These are phyloP conservation scores for Fusarium protoensiforme DNA, from an alignment of 2,329 filamentous ascomycete genomes.

Conservation along the genomic window DNA sequence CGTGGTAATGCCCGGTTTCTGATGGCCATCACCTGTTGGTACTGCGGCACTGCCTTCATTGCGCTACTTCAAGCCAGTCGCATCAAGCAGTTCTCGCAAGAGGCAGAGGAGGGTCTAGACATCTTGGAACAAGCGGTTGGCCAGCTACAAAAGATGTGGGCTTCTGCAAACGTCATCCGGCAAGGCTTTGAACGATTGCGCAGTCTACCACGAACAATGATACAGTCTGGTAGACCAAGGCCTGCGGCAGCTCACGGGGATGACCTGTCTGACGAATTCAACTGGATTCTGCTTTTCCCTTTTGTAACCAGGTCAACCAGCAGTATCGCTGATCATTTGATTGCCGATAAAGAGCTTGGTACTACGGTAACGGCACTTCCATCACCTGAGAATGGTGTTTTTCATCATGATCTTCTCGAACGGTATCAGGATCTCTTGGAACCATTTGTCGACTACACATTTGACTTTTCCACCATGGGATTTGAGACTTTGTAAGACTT, in stretches of 20 bases:
- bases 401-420: conserved; percentile 30
- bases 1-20: conserved; percentile 53
- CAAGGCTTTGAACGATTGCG: conserved; percentile 36
- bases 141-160: conserved; percentile 37
- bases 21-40: conserved; percentile 57
- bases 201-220: conserved; percentile 13
- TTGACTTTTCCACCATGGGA: conserved; percentile 28
- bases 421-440: conserved; percentile 35
- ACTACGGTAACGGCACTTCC: conserved; percentile 15
- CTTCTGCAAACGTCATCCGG: conserved; percentile 33
- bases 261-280: conserved; percentile 2
- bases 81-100: conserved; percentile 29
- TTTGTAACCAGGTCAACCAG: conserved; percentile 33
- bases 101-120: conserved; percentile 32
- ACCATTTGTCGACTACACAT: conserved; percentile 33
- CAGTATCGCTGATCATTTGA: conserved; percentile 26
- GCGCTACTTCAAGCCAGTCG: conserved; percentile 51
- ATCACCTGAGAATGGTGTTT: conserved; percentile 27
- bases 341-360: conserved; percentile 31
- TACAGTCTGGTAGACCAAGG: conserved; percentile 11
- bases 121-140: conserved; percentile 32
- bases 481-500: conserved; percentile 11
- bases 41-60: conserved; percentile 54
- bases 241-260: not conserved
- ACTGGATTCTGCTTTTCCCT: conserved; percentile 31